Percentiles rank a stretch among this genome's conserved stretches.
These are phyloP conservation scores for Lipomyces chichibuensis DNA, from an alignment of 805 yeast species.

Conservation along the genomic window DNA sequence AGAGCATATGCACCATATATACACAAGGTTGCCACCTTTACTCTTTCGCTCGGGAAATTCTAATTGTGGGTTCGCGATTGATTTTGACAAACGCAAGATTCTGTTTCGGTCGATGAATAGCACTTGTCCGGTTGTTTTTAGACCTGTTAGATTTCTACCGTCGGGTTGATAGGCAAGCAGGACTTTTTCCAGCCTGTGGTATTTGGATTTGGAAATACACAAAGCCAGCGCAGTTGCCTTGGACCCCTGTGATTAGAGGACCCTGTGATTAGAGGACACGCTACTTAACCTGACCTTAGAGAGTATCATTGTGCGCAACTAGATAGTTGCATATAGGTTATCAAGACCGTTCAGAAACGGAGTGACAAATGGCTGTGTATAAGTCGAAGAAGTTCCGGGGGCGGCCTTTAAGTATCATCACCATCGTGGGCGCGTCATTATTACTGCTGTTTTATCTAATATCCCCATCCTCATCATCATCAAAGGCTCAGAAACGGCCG, in stretches of 20 bases:
- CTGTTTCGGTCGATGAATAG: neutral
- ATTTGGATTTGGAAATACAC: neutral
- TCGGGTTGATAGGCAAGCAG: neutral
- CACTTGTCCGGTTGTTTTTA: neutral
- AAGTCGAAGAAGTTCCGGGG: slow-evolving; percentile 13
- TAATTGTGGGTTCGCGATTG: too few relatives aligned
- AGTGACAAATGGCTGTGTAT: slow-evolving; percentile 12
- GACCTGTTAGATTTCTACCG: neutral
- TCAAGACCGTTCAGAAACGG: neutral
- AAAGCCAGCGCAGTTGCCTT: neutral
- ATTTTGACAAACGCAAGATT: neutral
- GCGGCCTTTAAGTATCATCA: slow-evolving; percentile 16
- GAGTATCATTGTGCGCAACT: neutral
- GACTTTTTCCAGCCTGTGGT: neutral
- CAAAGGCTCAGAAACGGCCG: slow-evolving; percentile 15
- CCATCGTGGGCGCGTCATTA: slow-evolving; percentile 11
- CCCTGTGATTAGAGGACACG: neutral
- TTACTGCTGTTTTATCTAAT: slow-evolving; percentile 21
- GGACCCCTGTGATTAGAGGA: neutral
- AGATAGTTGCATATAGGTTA: neutral
- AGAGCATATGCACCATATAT: neutral
- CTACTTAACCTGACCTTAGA: neutral
- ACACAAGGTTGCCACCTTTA: neutral
- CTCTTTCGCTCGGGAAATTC: neutral
- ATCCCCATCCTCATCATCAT: slow-evolving; percentile 5